A percentile compares a stretch with the other conserved stretches of the same genome.
Evolutionary conservation across 352 stramenopile genomes (phyloP).

Genomic region (Sclerospora graminicola): DNA sequence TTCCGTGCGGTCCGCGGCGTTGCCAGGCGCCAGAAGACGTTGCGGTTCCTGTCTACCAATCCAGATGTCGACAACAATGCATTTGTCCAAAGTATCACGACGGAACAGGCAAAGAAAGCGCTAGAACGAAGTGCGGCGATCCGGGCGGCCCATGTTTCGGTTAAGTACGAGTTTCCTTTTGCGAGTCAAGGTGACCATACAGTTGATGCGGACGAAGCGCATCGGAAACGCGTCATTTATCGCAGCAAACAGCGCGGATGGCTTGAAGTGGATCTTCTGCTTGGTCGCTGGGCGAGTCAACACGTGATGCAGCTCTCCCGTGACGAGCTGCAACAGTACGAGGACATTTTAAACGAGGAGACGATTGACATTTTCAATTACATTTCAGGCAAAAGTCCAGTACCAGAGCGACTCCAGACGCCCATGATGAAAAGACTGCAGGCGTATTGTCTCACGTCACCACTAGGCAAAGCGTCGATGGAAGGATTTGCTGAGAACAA

Average conservation of each 20-base stretch:
- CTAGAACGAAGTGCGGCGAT: conserved; percentile 45
- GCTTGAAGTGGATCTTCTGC: conserved; percentile 92
- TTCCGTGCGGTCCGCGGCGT: too few relatives aligned
- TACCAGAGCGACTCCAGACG: conserved; percentile 76
- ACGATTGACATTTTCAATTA: conserved; percentile 98
- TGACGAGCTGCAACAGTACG: conserved; percentile 89
- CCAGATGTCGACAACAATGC: conserved; percentile 32
- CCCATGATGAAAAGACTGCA: conserved; percentile 89
- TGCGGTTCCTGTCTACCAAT: conserved; percentile 27
- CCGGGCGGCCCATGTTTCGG: conserved; percentile 38
- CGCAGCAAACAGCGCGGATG: conserved; percentile 92
- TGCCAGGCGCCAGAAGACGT: not conserved
- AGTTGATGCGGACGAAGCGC: conserved; percentile 49
- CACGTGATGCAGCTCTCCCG: conserved; percentile 78
- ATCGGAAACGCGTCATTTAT: conserved; percentile 91
- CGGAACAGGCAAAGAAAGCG: conserved; percentile 39
- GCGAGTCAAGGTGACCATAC: conserved; percentile 40
- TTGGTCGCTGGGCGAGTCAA: conserved; percentile 90
- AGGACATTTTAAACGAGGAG: conserved; percentile 94
- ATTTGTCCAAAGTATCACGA: conserved; percentile 41
- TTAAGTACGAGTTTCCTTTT: conserved; percentile 29
- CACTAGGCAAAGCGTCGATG: conserved; percentile 83
- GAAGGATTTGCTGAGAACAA: conserved; percentile 70
- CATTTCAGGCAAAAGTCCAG: conserved; percentile 82
- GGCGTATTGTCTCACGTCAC: conserved; percentile 82